These are phyloP conservation scores for Fusarium temperatum DNA, from an alignment of 2,329 filamentous ascomycete genomes.

Conservation along the genomic window DNA sequence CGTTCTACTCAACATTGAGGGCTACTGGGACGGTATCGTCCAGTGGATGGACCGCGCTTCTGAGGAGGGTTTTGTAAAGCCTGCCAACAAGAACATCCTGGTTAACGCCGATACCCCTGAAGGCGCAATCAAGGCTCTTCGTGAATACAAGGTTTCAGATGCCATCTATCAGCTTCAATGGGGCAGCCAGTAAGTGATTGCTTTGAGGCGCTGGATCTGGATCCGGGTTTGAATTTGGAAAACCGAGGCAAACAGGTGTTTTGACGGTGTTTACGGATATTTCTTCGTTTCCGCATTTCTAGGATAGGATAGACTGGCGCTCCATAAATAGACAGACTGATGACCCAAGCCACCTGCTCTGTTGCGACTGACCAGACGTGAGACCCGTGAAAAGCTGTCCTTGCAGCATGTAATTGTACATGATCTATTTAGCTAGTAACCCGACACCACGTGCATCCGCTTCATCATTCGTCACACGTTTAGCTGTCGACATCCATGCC, in stretches of 20 bases:
- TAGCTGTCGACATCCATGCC: constrained; percentile 51
- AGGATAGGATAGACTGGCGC: constrained; percentile 32
- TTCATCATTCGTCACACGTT: constrained; percentile 24
- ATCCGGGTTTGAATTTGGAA: constrained; percentile 9
- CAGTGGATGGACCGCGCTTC: constrained; percentile 83
- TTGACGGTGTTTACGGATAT: constrained; percentile 12
- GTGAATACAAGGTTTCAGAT: constrained; percentile 77
- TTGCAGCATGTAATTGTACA: constrained; percentile 49
- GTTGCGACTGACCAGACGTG: constrained; percentile 17
- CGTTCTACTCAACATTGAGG: constrained; percentile 85
- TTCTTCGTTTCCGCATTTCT: constrained; percentile 14
- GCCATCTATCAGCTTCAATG: constrained; percentile 85
- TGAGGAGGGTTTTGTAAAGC: constrained; percentile 77
- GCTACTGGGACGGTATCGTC: constrained; percentile 90
- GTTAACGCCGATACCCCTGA: constrained; percentile 77
- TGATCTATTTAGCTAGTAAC: constrained; percentile 45
- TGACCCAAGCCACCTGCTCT: constrained; percentile 24
- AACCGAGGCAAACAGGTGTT: constrained; percentile 29
- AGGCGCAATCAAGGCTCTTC: constrained; percentile 75
- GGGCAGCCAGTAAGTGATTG: constrained; percentile 67
- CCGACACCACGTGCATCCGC: constrained; percentile 35
- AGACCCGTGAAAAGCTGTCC: constrained; percentile 42
- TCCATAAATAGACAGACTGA: constrained; percentile 39
- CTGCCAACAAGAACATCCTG: constrained; percentile 77
- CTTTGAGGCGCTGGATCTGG: constrained; percentile 16